Evolutionary conservation across 179 eudicot species (phyloP).

Genomic region (Vitellaria paradoxa): DNA sequence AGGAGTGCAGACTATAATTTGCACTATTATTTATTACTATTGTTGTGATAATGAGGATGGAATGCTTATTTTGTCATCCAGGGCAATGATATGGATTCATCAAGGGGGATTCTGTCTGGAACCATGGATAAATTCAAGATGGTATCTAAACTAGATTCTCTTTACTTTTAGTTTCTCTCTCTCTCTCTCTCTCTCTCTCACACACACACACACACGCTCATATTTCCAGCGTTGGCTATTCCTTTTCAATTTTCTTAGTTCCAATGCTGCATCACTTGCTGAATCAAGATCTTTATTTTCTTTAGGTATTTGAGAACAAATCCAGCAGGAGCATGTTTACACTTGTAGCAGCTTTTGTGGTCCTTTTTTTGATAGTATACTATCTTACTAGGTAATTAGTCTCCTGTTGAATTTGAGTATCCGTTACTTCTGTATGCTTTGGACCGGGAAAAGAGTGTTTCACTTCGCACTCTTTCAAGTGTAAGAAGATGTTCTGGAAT

Average conservation of each 20-base stretch:
- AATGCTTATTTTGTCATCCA: constrained; percentile 19
- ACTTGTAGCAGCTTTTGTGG: constrained; percentile 84
- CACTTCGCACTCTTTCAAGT: neutral
- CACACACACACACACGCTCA: neutral
- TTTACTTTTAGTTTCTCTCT: neutral
- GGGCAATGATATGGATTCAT: constrained; percentile 96
- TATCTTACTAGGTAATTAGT: constrained; percentile 72
- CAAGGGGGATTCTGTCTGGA: constrained; percentile 87
- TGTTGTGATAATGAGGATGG: neutral
- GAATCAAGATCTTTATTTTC: neutral
- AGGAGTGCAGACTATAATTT: too few relatives aligned
- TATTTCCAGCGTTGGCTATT: neutral
- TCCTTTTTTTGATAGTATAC: constrained; percentile 68
- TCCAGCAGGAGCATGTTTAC: constrained; percentile 82
- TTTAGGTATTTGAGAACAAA: constrained; percentile 86
- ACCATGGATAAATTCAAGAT: constrained; percentile 93
- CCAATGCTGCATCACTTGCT: neutral
- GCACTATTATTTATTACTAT: neutral
- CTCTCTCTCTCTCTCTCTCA: neutral
- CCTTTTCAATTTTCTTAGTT: neutral
- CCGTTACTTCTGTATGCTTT: neutral
- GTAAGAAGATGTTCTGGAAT: neutral
- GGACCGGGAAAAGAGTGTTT: neutral
- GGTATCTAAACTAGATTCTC: constrained; percentile 37
- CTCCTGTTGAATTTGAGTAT: neutral